Conservation (phyloP, 2,329 filamentous ascomycete genomes). For the Lecanosticta acicola region DNA sequence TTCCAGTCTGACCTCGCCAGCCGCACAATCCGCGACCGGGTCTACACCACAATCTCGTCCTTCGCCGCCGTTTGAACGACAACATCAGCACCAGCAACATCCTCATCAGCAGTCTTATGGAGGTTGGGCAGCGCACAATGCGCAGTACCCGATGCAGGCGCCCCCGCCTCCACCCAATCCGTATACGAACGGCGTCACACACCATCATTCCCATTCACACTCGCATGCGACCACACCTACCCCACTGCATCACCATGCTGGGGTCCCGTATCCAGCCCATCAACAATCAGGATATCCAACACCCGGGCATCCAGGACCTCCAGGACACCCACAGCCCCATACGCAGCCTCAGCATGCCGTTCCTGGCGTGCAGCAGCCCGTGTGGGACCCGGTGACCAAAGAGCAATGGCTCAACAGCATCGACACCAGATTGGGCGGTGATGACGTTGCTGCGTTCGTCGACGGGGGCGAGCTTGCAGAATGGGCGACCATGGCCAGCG, state of each 20-base stretch:
- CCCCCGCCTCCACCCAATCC: conserved; percentile 17
- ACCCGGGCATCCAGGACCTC: conserved; percentile 5
- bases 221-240: conserved; percentile 4
- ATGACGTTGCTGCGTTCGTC: conserved; percentile 38
- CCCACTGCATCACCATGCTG: conserved; percentile 2
- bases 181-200: conserved; percentile 18
- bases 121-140: conserved; percentile 21
- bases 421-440: conserved; percentile 35
- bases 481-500: conserved; percentile 27
- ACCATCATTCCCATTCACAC: conserved; percentile 10
- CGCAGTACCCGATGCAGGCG: conserved; percentile 20
- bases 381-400: conserved; percentile 26
- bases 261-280: too few species aligned
- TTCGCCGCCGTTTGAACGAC: conserved; percentile 20
- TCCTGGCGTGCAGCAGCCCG: conserved; percentile 9
- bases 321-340: conserved; percentile 7
- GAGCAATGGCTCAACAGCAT: conserved; percentile 35
- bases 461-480: conserved; percentile 34
- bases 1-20: conserved; percentile 27
- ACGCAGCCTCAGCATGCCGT: conserved; percentile 8
- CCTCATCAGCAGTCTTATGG: too few species aligned
- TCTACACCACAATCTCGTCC: conserved; percentile 25
- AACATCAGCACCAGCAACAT: conserved; percentile 7
- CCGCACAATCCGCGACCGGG: conserved; percentile 20
- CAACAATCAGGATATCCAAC: conserved; percentile 10